Base-by-base conservation (phyloP, 2,329 filamentous ascomycete genomes). In the Xylariaceae sp. region DNA sequence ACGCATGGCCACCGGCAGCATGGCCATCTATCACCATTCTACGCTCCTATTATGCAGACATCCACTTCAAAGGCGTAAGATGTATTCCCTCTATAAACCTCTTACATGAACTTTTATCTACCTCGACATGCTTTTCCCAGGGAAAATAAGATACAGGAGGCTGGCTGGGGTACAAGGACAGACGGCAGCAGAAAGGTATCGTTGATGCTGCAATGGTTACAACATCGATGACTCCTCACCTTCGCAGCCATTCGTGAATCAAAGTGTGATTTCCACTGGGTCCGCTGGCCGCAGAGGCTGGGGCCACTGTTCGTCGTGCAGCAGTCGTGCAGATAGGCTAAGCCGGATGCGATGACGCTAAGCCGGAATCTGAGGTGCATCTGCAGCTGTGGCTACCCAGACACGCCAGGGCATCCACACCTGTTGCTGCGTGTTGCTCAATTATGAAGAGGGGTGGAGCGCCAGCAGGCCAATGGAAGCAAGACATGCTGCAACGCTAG, bases 281-380 rank as follows among this genome's bases (percentile, higher is more conserved):
- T 44, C 17, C 48, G 42, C 45, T 49, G 56, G 47, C 47, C 44
- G 31, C 47, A 43, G 53, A 54, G 36, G 48, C 46, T 58, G 45
- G 51, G 31, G 42, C 38, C 48, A 47, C 38, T 47, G 45, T 22
- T 33, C 44, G 49, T 47, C 40, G 42, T 52, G 50, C 50, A 45
- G 41, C 51, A 51, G 45, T 50, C 48, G 47, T 58, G 56, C 57
- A 62, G 50, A 11, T n/a, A 18, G 53, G 46, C 60, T 62, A 61
- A 54, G 44, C 59, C 39, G 16, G 33, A 57, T 60, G 40, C 6
- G 54, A 45, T n/a, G 18, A 28, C 19, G 40, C 50, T 60, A 54
- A 28, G 39, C 51, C 43, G 50, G 50, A 45, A 48, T 16, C 14
- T 42, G 45, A 50, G 41, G 11, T 17, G 13, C 31, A 38, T 34